Evolutionary conservation across 176 grass and related monocot species (phyloP).

Genomic region (Aechmea fasciata): DNA sequence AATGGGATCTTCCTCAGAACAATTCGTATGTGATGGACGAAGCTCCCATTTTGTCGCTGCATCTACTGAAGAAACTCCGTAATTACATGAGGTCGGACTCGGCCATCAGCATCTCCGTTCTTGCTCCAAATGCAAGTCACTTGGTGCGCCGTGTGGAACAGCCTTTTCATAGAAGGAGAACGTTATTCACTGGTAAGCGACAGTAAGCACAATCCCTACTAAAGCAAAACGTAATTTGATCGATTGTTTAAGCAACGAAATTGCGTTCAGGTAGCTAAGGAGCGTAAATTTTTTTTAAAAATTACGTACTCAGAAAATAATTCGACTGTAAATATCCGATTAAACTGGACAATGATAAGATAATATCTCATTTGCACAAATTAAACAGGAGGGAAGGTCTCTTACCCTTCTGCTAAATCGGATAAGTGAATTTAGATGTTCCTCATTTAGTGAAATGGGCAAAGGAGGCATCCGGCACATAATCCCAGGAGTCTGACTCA

Average conservation of each 20-base stretch:
- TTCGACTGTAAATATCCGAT: not conserved
- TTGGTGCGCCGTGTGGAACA: conserved; percentile 28
- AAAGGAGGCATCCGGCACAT: conserved; percentile 69
- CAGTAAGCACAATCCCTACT: not conserved
- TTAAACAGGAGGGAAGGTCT: conserved; percentile 1
- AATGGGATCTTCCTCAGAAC: conserved; percentile 12
- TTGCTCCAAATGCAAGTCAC: conserved; percentile 46
- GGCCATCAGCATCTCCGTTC: conserved; percentile 44
- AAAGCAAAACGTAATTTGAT: no score
- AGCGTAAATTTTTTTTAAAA: not conserved
- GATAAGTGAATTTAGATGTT: conserved; percentile 52
- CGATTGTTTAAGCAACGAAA: no score
- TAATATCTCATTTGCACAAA: not conserved
- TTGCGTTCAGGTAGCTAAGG: no score
- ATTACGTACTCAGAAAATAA: not conserved
- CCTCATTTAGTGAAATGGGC: conserved; percentile 41
- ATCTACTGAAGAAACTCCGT: not conserved
- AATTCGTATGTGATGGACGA: not conserved
- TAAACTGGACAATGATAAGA: not conserved
- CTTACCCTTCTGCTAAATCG: conserved; percentile 67
- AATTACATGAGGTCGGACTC: not conserved
- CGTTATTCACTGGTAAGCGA: not conserved
- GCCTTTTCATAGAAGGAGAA: conserved; percentile 28
- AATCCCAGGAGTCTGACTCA: conserved; percentile 54
- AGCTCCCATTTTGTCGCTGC: conserved; percentile 4